A percentile compares a stretch with the other conserved stretches of the same genome.
Conservation (phyloP, 306 rosid genomes). For the Canavalia ensiformis region DNA sequence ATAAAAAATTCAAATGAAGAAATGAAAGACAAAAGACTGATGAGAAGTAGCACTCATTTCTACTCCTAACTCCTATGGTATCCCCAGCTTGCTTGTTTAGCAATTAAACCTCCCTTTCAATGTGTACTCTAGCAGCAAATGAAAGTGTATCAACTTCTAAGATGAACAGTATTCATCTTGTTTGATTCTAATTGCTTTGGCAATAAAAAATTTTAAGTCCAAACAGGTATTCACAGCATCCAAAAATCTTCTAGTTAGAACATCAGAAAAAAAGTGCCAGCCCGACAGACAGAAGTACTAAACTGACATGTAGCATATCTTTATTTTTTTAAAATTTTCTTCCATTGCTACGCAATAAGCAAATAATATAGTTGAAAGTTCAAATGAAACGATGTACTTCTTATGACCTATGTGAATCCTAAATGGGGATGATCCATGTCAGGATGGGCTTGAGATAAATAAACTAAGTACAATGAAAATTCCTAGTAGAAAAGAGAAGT, state of each 20-base stretch:
- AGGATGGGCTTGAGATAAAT: conserved; percentile 24
- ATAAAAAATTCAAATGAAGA: conserved; percentile 18
- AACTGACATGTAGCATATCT: neutral
- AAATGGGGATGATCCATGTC: neutral
- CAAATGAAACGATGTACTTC: neutral
- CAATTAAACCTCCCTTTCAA: conserved; percentile 1
- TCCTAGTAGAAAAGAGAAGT: conserved; percentile 25
- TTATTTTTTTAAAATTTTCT: neutral
- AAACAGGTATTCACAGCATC: conserved; percentile 20
- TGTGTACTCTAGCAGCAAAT: neutral
- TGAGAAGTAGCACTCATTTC: neutral
- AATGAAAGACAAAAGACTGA: neutral
- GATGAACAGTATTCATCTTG: conserved; percentile 4
- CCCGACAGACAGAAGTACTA: neutral
- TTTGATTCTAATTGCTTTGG: conserved; percentile 9
- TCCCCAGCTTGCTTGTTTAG: neutral
- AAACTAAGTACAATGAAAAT: conserved; percentile 14
- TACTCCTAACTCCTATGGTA: conserved; percentile 7
- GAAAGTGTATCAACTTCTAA: conserved; percentile 28
- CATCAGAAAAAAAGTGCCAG: conserved; percentile 14
- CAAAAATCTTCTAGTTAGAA: conserved; percentile 16
- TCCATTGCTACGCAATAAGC: conserved; percentile 23
- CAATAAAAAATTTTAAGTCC: neutral
- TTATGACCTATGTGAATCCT: neutral
- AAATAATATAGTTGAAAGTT: conserved; percentile 15